Evolutionary conservation across 1,139 yeast genomes (phyloP).

Genomic region (Sugiyamaella neomexicana): DNA sequence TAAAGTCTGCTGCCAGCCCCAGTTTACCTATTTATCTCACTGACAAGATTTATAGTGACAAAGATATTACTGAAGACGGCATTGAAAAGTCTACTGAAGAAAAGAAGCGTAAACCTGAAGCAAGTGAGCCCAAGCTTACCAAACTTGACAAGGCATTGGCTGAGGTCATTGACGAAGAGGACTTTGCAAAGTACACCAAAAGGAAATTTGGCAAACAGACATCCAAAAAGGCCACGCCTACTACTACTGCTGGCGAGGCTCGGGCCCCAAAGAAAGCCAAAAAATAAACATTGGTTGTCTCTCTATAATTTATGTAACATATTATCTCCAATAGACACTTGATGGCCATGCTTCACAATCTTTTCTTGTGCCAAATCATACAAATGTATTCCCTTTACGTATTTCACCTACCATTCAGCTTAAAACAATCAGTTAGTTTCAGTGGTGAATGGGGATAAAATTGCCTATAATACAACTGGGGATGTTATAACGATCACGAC

Average conservation of each 20-base stretch:
- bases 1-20: slow-evolving; percentile 75
- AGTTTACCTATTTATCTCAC: slow-evolving; percentile 78
- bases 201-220: slow-evolving; percentile 33
- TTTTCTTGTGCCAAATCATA: too few species aligned
- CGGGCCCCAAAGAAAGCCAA: slow-evolving; percentile 7
- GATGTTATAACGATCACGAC: slow-evolving; percentile 89
- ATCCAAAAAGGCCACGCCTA: background rate
- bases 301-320: slow-evolving; percentile 10
- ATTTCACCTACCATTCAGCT: too few species aligned
- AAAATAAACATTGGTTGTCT: slow-evolving; percentile 5
- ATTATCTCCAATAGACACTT: slow-evolving; percentile 3
- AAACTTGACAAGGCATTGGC: slow-evolving; percentile 74
- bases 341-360: background rate
- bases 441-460: slow-evolving; percentile 74
- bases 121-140: slow-evolving; percentile 49
- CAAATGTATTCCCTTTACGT: too few species aligned
- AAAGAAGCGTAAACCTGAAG: slow-evolving; percentile 41
- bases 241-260: background rate
- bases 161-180: slow-evolving; percentile 74
- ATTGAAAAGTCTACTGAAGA: slow-evolving; percentile 31
- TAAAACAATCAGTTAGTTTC: slow-evolving; percentile 7
- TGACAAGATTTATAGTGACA: slow-evolving; percentile 57
- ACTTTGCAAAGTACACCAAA: slow-evolving; percentile 43
- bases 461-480: slow-evolving; percentile 97
- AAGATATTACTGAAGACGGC: slow-evolving; percentile 38